Percentiles rank a stretch among this genome's conserved stretches.
Evolutionary conservation across 192 early-diverging fungal species (phyloP).

Genomic region (Rhizophagus sp.): DNA sequence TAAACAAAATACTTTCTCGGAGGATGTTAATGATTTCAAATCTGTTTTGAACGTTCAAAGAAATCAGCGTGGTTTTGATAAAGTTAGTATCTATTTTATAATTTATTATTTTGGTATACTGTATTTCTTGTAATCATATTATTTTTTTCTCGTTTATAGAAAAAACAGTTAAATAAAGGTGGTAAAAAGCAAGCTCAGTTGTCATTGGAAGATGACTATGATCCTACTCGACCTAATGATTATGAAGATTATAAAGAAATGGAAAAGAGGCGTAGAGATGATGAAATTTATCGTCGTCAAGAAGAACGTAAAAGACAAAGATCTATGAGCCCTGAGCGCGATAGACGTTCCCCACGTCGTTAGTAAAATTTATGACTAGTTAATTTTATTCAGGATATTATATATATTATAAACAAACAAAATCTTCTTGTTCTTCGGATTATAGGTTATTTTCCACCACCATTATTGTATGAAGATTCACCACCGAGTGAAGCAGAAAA

Average conservation of each 20-base stretch:
- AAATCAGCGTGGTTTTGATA: conserved; percentile 42
- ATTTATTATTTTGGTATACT: background rate
- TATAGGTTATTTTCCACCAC: conserved; percentile 34
- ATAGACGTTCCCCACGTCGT: conserved; percentile 31
- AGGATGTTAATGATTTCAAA: conserved; percentile 33
- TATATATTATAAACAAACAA: background rate
- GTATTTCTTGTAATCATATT: background rate
- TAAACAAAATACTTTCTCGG: background rate
- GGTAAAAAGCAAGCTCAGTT: conserved; percentile 40
- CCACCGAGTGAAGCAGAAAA: background rate
- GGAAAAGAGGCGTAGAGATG: conserved; percentile 50
- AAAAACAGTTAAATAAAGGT: conserved; percentile 35
- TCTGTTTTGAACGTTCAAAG: conserved; percentile 32
- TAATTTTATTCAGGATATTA: background rate
- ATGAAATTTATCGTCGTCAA: conserved; percentile 34
- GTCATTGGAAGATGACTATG: conserved; percentile 59
- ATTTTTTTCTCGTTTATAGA: conserved; percentile 24
- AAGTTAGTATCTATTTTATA: conserved; percentile 24
- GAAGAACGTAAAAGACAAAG: conserved; percentile 8
- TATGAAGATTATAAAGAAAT: conserved; percentile 65
- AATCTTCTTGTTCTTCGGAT: background rate
- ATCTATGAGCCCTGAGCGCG: background rate
- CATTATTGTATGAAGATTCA: conserved; percentile 30
- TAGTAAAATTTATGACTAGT: conserved; percentile 13
- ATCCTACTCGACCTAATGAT: conserved; percentile 71